phyloP scores from a whole-genome alignment of 1,139 yeast species.

The Debaryomyces sp. region DNA sequence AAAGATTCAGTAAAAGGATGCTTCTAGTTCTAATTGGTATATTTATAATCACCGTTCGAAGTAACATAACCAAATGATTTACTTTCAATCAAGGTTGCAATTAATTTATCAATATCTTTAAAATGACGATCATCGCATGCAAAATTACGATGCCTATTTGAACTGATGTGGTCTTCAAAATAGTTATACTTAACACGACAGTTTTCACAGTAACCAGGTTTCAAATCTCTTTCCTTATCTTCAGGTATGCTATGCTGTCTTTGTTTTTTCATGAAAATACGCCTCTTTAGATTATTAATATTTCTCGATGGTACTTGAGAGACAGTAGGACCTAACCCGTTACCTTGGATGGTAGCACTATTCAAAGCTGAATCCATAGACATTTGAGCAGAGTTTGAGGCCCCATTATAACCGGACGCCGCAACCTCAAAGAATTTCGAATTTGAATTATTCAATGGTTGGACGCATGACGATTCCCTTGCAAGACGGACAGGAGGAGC shows the following conservation, averaged over 20 bases:
- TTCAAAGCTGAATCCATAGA: constrained; percentile 50
- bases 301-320: constrained; percentile 73
- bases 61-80: constrained; percentile 44
- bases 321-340: constrained; percentile 70
- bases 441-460: constrained; percentile 31
- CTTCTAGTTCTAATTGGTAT: constrained; percentile 13
- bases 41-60: constrained; percentile 47
- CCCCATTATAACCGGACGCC: constrained; percentile 80
- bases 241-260: constrained; percentile 41
- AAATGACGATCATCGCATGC: constrained; percentile 77
- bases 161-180: constrained; percentile 72
- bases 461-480: constrained; percentile 36
- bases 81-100: constrained; percentile 49
- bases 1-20: background rate
- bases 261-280: constrained; percentile 48
- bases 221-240: constrained; percentile 50
- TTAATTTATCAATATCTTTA: constrained; percentile 72
- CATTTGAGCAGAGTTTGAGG: constrained; percentile 48
- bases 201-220: constrained; percentile 88
- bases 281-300: constrained; percentile 58
- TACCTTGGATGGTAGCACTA: constrained; percentile 48
- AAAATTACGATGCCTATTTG: constrained; percentile 77
- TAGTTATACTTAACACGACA: constrained; percentile 85
- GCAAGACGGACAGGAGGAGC: constrained; percentile 28
- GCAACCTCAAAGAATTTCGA: constrained; percentile 63